phyloP scores from a whole-genome alignment of 2,329 filamentous ascomycete species.

The Coniella lustricola region DNA sequence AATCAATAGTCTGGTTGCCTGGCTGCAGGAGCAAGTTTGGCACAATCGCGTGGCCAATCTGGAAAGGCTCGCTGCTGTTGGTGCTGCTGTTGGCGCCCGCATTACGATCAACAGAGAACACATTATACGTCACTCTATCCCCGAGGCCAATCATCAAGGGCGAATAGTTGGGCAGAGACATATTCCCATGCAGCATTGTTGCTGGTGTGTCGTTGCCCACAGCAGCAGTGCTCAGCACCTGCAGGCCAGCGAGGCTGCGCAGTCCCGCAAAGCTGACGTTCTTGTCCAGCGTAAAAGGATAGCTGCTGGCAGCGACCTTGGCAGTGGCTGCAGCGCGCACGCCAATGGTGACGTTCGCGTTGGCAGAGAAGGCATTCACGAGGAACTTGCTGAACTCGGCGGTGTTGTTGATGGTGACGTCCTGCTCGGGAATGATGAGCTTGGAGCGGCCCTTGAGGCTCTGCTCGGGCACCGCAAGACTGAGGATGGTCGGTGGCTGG shows the following conservation, averaged over 20 bases:
- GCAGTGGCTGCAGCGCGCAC: constrained; percentile 30
- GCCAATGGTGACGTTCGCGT: constrained; percentile 28
- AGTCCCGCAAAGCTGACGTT: constrained; percentile 33
- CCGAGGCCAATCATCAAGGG: constrained; percentile 36
- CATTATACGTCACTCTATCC: constrained; percentile 35
- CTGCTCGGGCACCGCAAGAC: constrained; percentile 26
- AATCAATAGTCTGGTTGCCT: constrained; percentile 35
- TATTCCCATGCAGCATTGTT: constrained; percentile 34
- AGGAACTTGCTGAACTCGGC: constrained; percentile 34
- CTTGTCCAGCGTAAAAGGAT: constrained; percentile 33
- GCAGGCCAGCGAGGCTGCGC: constrained; percentile 30
- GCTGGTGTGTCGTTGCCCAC: constrained; percentile 26
- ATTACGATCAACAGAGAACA: constrained; percentile 20
- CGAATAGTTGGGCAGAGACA: constrained; percentile 39
- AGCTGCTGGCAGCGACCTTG: constrained; percentile 33
- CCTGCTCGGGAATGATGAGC: constrained; percentile 28
- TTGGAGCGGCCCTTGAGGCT: constrained; percentile 30
- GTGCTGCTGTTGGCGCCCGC: constrained; percentile 15
- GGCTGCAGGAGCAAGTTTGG: constrained; percentile 33
- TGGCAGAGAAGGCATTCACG: constrained; percentile 30
- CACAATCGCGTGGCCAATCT: constrained; percentile 32
- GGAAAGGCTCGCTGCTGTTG: constrained; percentile 30
- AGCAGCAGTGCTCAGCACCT: constrained; percentile 20
- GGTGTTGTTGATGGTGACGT: constrained; percentile 30
- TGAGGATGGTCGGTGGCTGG: constrained; percentile 18